Conservation (phyloP, 2,329 filamentous ascomycete species). For the Ophiostoma ips region DNA sequence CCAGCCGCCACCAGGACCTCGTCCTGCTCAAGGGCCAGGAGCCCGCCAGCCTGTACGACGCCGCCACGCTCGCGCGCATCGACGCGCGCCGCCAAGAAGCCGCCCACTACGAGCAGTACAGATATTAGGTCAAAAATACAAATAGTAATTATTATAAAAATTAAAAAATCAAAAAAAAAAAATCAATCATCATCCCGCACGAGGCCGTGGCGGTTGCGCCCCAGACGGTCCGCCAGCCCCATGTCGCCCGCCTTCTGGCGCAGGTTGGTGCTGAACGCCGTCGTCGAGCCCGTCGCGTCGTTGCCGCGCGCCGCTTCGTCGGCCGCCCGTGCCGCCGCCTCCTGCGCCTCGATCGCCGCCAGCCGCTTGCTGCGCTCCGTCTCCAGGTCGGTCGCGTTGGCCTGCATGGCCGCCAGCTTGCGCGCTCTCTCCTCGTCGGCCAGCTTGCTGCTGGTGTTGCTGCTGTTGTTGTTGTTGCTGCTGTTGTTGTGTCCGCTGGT, state of each 20-base stretch:
- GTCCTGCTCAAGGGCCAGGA: constrained; percentile 56
- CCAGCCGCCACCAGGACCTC: constrained; percentile 62
- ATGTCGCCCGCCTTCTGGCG: constrained; percentile 43
- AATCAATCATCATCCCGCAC: constrained; percentile 31
- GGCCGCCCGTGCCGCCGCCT: constrained; percentile 48
- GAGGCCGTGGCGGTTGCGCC: constrained; percentile 31
- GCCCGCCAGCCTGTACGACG: constrained; percentile 61
- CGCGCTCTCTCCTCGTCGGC: constrained; percentile 38
- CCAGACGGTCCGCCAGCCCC: constrained; percentile 38
- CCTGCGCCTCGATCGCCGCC: constrained; percentile 49
- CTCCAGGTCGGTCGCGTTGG: constrained; percentile 55
- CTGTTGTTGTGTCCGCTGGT: neutral
- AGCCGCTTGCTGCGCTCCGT: constrained; percentile 55
- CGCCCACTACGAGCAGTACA: constrained; percentile 35
- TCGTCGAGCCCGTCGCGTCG: constrained; percentile 1
- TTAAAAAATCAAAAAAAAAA: neutral
- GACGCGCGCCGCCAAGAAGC: constrained; percentile 55
- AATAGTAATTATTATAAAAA: neutral
- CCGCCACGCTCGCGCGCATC: constrained; percentile 51
- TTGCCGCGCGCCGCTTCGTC: constrained; percentile 48
- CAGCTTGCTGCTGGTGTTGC: neutral
- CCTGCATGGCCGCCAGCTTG: constrained; percentile 61
- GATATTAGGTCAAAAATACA: neutral
- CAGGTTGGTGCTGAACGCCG: constrained; percentile 47
- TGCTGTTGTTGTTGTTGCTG: neutral